Base-by-base conservation (phyloP, 2,329 filamentous ascomycete genomes). In the Podosphaera xanthii region DNA sequence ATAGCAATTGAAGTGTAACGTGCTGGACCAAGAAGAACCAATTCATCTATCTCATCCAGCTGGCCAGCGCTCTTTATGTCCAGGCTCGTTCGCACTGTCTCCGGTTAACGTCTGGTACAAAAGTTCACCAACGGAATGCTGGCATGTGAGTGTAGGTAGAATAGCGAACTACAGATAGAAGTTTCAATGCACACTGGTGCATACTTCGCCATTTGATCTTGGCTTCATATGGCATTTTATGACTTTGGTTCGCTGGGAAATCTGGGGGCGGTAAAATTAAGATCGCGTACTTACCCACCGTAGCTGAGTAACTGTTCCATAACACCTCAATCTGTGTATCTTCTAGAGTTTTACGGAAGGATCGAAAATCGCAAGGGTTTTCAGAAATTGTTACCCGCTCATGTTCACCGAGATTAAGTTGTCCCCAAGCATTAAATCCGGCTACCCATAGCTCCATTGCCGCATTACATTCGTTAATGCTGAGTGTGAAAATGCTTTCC, bases 351-450 rank as follows among this genome's bases (percentile, higher is more conserved):
- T 70, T 70, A 50, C 68, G 69, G 61, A 81, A 81, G 0, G 64
- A 61, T 22, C 60, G 60, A 3, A 78, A 22, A 64, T 82, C 79
- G 3, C 72, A n/a, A 50, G 2, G 48, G 10, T 31, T 31, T 22
- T 12, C 14, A 22, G 14, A 48, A 31, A 5, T 31, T 33, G 4
- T 5, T 9, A 31, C 33, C 12, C 33, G 48, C 4, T 22, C 22
- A 31, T 14, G 9, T 50, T 50, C 48, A 2, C 8, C 10, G 33
- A 50, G 22, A n/a, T 48, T 63, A 14, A 82, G 71, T 64, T 82
- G 79, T 59, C 70, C 68, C 77, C 77, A 82, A 59, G 78, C 77
- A 65, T 83, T 82, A 69, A 79, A 76, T 48, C 80, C 80, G 2
- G 75, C 64, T 49, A 74, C 77, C 65, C 76, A 77, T 4, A 83